Evolutionary conservation across 306 rosid species (phyloP), one percentile per base, ranked within the genome.

Genomic region (Alnus glutinosa): DNA sequence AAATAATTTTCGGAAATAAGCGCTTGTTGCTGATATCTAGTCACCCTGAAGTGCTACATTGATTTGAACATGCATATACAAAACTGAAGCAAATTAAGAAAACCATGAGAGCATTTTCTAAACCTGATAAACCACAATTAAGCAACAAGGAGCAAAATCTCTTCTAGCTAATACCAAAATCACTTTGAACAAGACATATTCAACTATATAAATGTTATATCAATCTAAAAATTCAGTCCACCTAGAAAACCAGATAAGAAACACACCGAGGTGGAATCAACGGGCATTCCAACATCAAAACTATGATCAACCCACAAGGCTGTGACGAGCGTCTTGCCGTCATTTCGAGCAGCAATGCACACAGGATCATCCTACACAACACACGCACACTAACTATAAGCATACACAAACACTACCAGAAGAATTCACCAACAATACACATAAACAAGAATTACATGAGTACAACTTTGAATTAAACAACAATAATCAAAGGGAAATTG

Each of bases 251-350:
- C 16, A 14, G 44, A 74, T 19, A 42, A 54, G 49, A 58, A 81
- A 88, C 98, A 63, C 78, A 95, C 99, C 70, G 93, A 85, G 55
- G 81, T 18, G 73, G 88, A 51, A 77, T 91, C 92, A n/a, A 88
- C 86, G 0, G 84, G 86, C 88, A 83, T 75, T 81, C 94, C 98
- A 71, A 83, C 54, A 71, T 93, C 99, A 70, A 85, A 88, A 83
- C 93, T 89, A 44, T 95, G 97, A 23, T 91, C 92, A 70, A 95
- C 96, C 99, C 99, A 95, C 81, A 90, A 74, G 14, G 85, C 87
- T 9, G 96, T 95, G 71, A 95, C 94, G n/a, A 95, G 78, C 28
- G 79, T 78, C 86, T 93, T 95, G 79, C 94, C 78, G 46, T 90
- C 92, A 13, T 85, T 78, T 79, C 96, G 90, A 1, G 99, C 97